These are phyloP conservation scores for Colletotrichum theobromicola DNA, from an alignment of 2,329 filamentous ascomycete species.

Conservation along the genomic window DNA sequence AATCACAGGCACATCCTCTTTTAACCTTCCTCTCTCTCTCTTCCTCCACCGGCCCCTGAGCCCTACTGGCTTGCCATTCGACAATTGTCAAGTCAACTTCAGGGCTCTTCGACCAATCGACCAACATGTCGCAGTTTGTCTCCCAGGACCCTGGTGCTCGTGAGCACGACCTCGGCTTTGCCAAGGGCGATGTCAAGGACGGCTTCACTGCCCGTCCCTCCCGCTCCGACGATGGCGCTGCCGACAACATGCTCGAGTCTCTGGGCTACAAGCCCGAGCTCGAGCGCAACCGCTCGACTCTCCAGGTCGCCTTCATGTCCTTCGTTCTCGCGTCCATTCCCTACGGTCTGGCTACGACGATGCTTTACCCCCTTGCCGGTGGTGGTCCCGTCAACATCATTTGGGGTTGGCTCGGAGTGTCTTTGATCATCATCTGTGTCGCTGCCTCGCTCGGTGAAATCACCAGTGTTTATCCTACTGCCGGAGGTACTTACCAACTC, in stretches of 20 bases:
- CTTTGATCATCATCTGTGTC: constrained; percentile 73
- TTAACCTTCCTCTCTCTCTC: neutral
- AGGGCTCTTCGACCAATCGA: neutral
- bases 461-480: constrained; percentile 78
- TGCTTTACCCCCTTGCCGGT: constrained; percentile 69
- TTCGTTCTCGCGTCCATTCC: constrained; percentile 79
- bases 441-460: constrained; percentile 76
- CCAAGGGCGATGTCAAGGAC: constrained; percentile 14
- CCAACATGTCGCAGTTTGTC: constrained; percentile 18
- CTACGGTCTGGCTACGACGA: constrained; percentile 74
- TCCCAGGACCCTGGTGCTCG: constrained; percentile 22
- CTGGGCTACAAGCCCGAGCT: constrained; percentile 73
- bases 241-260: constrained; percentile 67
- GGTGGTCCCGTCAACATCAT: constrained; percentile 74
- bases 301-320: constrained; percentile 77
- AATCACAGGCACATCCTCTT: neutral
- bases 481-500: constrained; percentile 56
- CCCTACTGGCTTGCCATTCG: neutral
- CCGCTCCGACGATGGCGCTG: constrained; percentile 43
- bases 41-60: neutral
- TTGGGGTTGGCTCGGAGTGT: constrained; percentile 75
- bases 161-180: constrained; percentile 17
- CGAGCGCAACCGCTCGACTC: constrained; percentile 67
- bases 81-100: neutral
- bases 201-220: constrained; percentile 21